Conservation (phyloP, 2,329 filamentous ascomycete species). For the Claviceps sp. region DNA sequence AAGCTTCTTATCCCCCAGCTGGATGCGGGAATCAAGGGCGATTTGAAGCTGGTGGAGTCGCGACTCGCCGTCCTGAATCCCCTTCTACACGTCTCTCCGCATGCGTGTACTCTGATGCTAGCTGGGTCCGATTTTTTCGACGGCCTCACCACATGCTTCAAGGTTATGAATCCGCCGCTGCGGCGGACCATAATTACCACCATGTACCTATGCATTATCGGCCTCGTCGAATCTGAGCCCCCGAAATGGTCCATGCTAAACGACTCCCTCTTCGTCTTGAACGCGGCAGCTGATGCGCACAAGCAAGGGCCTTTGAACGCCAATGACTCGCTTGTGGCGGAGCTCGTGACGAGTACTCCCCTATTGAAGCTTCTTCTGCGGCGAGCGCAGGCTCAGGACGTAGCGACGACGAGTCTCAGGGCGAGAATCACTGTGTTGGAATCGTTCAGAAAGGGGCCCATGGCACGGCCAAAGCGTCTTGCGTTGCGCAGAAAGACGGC, state of each 20-base stretch:
- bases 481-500: slow-evolving; percentile 39
- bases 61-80: slow-evolving; percentile 47
- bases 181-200: slow-evolving; percentile 58
- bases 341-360: slow-evolving; percentile 70
- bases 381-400: slow-evolving; percentile 34
- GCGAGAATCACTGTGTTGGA: slow-evolving; percentile 49
- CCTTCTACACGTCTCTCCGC: slow-evolving; percentile 47
- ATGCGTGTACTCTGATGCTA: slow-evolving; percentile 50
- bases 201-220: slow-evolving; percentile 60
- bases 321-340: slow-evolving; percentile 65
- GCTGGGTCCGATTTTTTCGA: slow-evolving; percentile 83
- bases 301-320: slow-evolving; percentile 38
- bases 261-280: slow-evolving; percentile 74
- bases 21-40: slow-evolving; percentile 44
- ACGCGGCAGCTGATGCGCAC: slow-evolving; percentile 54
- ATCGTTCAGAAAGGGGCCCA: slow-evolving; percentile 43
- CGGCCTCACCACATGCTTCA: slow-evolving; percentile 53
- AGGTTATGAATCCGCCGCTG: slow-evolving; percentile 47
- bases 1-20: slow-evolving; percentile 47
- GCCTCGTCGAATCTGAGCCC: slow-evolving; percentile 51
- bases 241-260: slow-evolving; percentile 63
- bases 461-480: slow-evolving; percentile 33
- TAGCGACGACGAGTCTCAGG: slow-evolving; percentile 40
- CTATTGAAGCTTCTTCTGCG: slow-evolving; percentile 51
- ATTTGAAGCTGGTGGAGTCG: slow-evolving; percentile 40